Percentiles rank a stretch among this genome's conserved stretches.
Conservation (phyloP, 2,329 filamentous ascomycete species). For the Fonsecaea pedrosoi region DNA sequence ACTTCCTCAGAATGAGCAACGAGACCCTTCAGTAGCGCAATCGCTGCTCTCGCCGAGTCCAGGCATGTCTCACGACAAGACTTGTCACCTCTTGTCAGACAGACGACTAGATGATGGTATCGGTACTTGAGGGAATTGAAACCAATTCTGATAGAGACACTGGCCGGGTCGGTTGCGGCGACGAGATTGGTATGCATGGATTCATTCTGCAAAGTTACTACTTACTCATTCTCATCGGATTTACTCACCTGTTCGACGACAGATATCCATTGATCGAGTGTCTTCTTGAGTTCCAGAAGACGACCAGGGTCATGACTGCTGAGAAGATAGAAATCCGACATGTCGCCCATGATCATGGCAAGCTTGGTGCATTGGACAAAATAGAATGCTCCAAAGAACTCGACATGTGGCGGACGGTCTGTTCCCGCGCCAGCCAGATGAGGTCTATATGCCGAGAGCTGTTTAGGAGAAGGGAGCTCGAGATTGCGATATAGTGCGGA, state of each 20-base stretch:
- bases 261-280: conserved; percentile 15
- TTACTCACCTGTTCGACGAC: conserved; percentile 14
- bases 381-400: conserved; percentile 20
- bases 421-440: background rate
- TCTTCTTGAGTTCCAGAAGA: conserved; percentile 5
- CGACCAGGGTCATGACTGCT: background rate
- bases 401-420: conserved; percentile 2
- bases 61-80: no score
- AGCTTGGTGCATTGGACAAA: conserved; percentile 21
- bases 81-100: no score
- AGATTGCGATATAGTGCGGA: conserved; percentile 7
- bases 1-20: no score
- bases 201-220: conserved; percentile 5
- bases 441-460: conserved; percentile 15
- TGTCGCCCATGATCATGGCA: conserved; percentile 18
- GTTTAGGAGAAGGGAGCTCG: conserved; percentile 7
- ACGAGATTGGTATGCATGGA: conserved; percentile 2
- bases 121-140: background rate
- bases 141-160: conserved; percentile 10
- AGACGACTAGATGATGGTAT: no score
- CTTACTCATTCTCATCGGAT: background rate
- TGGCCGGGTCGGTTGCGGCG: background rate
- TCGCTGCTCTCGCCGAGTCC: no score
- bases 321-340: conserved; percentile 12
- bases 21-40: no score